Conservation (phyloP, 345 rosid species). For the Camelina sativa region DNA sequence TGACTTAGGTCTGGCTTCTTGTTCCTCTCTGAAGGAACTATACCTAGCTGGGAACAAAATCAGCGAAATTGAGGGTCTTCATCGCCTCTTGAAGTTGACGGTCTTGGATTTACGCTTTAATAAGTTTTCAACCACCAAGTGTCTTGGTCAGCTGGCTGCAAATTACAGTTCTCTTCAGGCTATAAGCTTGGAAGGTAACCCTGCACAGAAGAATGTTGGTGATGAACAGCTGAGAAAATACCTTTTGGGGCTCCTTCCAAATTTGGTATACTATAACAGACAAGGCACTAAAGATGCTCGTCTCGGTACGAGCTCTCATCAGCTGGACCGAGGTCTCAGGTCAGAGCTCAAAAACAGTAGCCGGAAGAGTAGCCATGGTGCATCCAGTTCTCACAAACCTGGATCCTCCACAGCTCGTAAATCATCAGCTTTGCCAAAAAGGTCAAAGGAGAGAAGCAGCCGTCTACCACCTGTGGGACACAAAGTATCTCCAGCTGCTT, state of each 20-base stretch:
- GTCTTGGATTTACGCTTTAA: conserved; percentile 89
- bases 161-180: conserved; percentile 93
- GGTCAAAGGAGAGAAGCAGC: conserved; percentile 57
- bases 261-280: conserved; percentile 76
- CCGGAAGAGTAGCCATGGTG: conserved; percentile 66
- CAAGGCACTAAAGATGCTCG: conserved; percentile 81
- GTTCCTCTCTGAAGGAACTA: conserved; percentile 91
- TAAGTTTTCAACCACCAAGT: conserved; percentile 84
- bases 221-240: conserved; percentile 89
- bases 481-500: conserved; percentile 47
- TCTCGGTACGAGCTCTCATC: conserved; percentile 60
- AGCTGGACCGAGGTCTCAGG: conserved; percentile 65
- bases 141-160: conserved; percentile 95
- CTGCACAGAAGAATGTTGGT: conserved; percentile 95
- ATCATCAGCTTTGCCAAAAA: conserved; percentile 53
- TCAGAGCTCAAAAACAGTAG: conserved; percentile 60
- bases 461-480: conserved; percentile 65
- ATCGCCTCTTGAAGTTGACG: conserved; percentile 81
- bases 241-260: conserved; percentile 82
- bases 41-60: conserved; percentile 94
- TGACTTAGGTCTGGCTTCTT: conserved; percentile 81
- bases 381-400: conserved; percentile 43
- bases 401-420: conserved; percentile 61
- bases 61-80: conserved; percentile 95
- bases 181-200: conserved; percentile 95